Base-by-base conservation (phyloP, 148 eudicot genomes). In the Dysphania ambrosioides region DNA sequence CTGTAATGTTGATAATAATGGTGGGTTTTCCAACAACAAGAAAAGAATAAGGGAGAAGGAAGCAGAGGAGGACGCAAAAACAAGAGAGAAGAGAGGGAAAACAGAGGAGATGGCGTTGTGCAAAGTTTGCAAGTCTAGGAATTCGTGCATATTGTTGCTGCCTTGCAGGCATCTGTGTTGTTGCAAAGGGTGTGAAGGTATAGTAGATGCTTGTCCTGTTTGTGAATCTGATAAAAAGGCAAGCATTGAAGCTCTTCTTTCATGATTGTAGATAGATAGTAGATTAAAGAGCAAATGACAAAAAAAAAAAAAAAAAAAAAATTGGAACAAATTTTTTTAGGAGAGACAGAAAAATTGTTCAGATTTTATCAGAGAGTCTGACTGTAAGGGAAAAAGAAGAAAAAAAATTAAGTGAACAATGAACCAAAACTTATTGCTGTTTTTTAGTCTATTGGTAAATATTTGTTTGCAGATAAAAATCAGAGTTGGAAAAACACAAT, bases 121-220 rank as follows among this genome's bases (percentile, higher is more conserved):
- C 73, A 87, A 72, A 73, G 73, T 77, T 24, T 92, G 97, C 71
- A 81, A 83, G 30, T 35, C 59, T 76, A 59, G 87, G 65, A 67
- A 71, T 6, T 82, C 88, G 63, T 79, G 93, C 56, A 82, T 92
- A 2, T 42, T 92, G 63, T 68, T 92, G 38, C 71, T 92, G 10
- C 97, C 97, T 26, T 92, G 97, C 40, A 87, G 91, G 73, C 97
- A 92, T 63, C 74, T 92, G 0, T 86, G 89, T 72, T 88, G 84
- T 5, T 92, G 97, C 77, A 85, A 79, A 74, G 81, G 68, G 19
- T 92, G 96, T 79, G 88, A 86, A 58, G 79, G 74, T 66, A 83
- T 78, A 74, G 72, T 92, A 38, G 74, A 82, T 79, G 78, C 78
- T 72, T 92, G 97, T 76, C 97, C 96, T n/a, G 73, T 92, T 49